Percentiles rank a stretch among this genome's conserved stretches.
Evolutionary conservation across 495 filamentous ascomycete genomes (phyloP).

Genomic region (Penicillium tannophilum): DNA sequence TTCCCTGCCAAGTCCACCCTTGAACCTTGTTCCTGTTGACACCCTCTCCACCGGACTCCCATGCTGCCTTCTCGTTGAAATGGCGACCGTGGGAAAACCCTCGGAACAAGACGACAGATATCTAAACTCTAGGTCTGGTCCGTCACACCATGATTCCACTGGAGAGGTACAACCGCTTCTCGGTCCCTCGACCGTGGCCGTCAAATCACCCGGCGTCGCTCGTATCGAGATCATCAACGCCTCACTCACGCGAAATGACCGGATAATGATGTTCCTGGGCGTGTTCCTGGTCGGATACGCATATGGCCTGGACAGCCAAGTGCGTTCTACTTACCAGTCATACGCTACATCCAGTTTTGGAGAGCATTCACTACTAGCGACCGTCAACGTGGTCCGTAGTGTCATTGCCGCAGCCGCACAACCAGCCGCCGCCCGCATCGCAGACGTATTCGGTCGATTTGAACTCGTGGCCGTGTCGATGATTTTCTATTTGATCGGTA

Average conservation of each 20-base stretch:
- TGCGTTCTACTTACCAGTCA: slow-evolving; percentile 13
- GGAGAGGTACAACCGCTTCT: slow-evolving; percentile 9
- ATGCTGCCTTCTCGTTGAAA: background rate
- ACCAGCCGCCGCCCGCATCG: slow-evolving; percentile 11
- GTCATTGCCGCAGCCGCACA: slow-evolving; percentile 16
- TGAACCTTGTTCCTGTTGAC: background rate
- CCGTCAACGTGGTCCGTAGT: slow-evolving; percentile 12
- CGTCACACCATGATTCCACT: background rate
- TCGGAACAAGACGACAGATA: background rate
- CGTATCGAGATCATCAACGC: slow-evolving; percentile 11
- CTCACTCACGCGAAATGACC: slow-evolving; percentile 1
- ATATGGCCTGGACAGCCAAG: slow-evolving; percentile 13
- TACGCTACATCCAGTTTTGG: slow-evolving; percentile 16
- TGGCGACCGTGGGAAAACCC: background rate
- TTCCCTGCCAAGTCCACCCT: background rate
- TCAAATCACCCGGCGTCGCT: slow-evolving; percentile 12
- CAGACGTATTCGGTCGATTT: slow-evolving; percentile 14
- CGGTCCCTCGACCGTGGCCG: background rate
- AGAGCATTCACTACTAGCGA: slow-evolving; percentile 14
- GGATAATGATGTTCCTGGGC: slow-evolving; percentile 9
- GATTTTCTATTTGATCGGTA: slow-evolving; percentile 14
- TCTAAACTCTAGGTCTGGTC: background rate
- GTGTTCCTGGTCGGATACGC: slow-evolving; percentile 15
- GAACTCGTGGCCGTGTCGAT: slow-evolving; percentile 12
- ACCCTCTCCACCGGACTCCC: background rate